These are phyloP conservation scores for Haematococcus sp. DNA, from an alignment of 139 green algal genomes.

Conservation along the genomic window DNA sequence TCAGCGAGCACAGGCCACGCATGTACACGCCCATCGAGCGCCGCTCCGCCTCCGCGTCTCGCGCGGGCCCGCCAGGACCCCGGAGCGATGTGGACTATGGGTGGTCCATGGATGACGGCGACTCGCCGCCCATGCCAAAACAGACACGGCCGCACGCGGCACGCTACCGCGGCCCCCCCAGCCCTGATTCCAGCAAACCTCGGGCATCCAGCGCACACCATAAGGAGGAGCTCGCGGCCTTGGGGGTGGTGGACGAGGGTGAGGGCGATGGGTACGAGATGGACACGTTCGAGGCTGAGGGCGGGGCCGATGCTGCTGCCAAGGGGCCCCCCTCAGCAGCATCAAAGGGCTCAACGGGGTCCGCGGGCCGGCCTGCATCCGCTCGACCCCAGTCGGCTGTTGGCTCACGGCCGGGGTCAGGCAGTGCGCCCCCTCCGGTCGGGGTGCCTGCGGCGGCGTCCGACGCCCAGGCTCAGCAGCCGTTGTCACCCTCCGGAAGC, in stretches of 20 bases:
- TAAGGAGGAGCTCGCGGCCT: not conserved
- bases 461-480: not conserved
- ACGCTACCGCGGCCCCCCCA: not conserved
- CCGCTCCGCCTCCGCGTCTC: too few species aligned
- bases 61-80: too few species aligned
- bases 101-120: too few species aligned
- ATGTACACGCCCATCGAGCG: conserved; percentile 4
- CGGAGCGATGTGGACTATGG: too few species aligned
- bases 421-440: not conserved
- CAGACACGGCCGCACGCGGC: not conserved
- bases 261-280: not conserved
- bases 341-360: not conserved
- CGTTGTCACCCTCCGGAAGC: not conserved
- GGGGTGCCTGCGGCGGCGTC: not conserved
- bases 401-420: not conserved
- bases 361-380: too few species aligned
- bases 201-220: not conserved
- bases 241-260: conserved; percentile 14
- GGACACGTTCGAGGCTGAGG: not conserved
- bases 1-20: not conserved
- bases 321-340: not conserved
- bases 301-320: not conserved
- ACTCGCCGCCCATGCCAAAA: too few species aligned
- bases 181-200: not conserved
- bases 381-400: not conserved